Evolutionary conservation across 176 grass and related monocot species (phyloP).

Genomic region (Urochloa ruziziensis): DNA sequence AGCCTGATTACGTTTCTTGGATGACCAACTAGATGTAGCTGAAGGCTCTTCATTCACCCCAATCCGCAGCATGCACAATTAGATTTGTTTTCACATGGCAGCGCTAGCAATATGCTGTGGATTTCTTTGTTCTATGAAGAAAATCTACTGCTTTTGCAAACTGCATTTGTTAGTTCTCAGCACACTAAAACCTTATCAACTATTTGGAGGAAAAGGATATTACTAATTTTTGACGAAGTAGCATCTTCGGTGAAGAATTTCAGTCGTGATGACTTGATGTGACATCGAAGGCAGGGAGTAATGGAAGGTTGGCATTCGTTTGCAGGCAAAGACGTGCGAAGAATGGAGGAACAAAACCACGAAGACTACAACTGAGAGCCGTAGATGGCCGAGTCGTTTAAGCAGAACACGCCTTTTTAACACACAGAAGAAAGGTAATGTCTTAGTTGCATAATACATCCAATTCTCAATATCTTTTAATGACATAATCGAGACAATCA

Average conservation of each 20-base stretch:
- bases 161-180: constrained; percentile 29
- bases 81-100: constrained; percentile 26
- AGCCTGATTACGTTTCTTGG: not conserved
- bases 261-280: constrained; percentile 9
- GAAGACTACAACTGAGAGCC: constrained; percentile 60
- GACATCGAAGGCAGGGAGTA: constrained; percentile 36
- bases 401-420: constrained; percentile 87
- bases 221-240: constrained; percentile 44
- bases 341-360: constrained; percentile 83
- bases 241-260: constrained; percentile 40
- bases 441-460: constrained; percentile 74
- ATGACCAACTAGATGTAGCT: constrained; percentile 22
- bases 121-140: constrained; percentile 5
- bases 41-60: constrained; percentile 24
- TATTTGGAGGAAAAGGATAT: constrained; percentile 23
- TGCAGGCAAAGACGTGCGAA: constrained; percentile 38
- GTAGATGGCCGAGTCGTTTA: constrained; percentile 63
- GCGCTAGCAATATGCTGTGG: not conserved
- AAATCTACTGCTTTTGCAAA: constrained; percentile 8
- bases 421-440: constrained; percentile 77
- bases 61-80: not conserved
- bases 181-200: constrained; percentile 26
- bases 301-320: constrained; percentile 34
- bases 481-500: constrained; percentile 34
- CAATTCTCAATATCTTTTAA: constrained; percentile 39